Evolutionary conservation across 345 rosid species (phyloP).

Genomic region (Mangifera indica): DNA sequence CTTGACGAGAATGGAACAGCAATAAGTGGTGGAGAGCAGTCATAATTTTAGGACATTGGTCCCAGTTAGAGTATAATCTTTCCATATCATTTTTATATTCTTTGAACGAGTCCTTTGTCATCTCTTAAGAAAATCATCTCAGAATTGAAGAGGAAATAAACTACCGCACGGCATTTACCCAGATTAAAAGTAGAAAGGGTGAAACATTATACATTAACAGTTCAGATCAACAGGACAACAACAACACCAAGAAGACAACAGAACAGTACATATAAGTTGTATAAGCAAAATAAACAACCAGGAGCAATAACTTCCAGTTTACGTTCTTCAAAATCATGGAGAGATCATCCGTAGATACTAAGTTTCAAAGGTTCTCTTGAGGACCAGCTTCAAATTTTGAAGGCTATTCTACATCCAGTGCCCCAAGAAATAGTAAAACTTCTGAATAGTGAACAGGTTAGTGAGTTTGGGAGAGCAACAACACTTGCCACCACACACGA

Average conservation of each 20-base stretch:
- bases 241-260: constrained; percentile 38
- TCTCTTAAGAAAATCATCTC: not conserved
- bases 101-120: not conserved
- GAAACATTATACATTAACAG: constrained; percentile 21
- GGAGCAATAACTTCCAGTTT: constrained; percentile 21
- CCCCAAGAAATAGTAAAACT: no score
- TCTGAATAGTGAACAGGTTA: no score
- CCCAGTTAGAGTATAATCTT: no score
- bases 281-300: constrained; percentile 30
- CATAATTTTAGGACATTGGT: no score
- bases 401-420: no score
- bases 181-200: constrained; percentile 1
- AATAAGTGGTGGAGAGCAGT: no score
- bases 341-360: constrained; percentile 18
- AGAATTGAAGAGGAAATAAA: not conserved
- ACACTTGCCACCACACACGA: no score
- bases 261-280: constrained; percentile 30
- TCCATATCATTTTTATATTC: not conserved
- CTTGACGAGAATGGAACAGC: no score
- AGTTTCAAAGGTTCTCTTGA: no score
- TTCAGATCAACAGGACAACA: constrained; percentile 31
- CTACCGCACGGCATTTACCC: not conserved
- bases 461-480: no score
- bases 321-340: constrained; percentile 20
- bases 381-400: no score